Base-by-base conservation (phyloP, 2,329 filamentous ascomycete genomes). In the Exophiala phaeomuriformis region DNA sequence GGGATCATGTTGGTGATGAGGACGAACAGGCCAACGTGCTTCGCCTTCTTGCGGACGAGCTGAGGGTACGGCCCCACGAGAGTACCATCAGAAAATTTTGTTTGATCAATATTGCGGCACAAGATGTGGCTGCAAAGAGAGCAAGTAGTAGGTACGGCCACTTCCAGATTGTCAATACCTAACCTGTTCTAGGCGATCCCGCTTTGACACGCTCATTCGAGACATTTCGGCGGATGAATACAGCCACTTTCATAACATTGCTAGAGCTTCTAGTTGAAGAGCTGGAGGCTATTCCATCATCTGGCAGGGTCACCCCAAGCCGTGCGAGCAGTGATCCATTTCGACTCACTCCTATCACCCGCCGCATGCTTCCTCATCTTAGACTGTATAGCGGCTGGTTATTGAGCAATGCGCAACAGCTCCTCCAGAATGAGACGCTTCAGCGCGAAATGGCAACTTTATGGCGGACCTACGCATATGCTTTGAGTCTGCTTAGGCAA, bases 11-110 rank as follows among this genome's bases (percentile, higher is more conserved):
- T 1, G 41, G n/a, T 29, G 86, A 90, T 59, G 80, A 85, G 50
- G 90, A 95, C 66, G 75, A 96, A 30, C 90, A 96, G 69, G 82
- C 82, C 53, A 89, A 95, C 67, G 86, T 97, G 8, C 75, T 95
- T 56, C 84, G 85, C 62, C 85, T 90, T 47, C 73, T 95, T 36
- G 79, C 83, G 45, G 79, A 86, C 61, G 81, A 88, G 31, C 74
- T 93, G 30, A 89, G 86, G 66, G 81, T 83, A 57, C 77, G 82
- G 6, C 77, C 80, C 1, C 76, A 85, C 46, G 80, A 84, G 42
- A 77, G 77, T 8, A 78, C 81, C 8, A 68, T 96, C 30, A 79
- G 87, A 58, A 93, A 90, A 66, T 85, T 96, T 69, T 80, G 88
- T 4, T 74, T 96, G 42, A 82, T 91, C 61, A 97, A 94, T 64